These are phyloP conservation scores for Suillus occidentalis DNA, from an alignment of 768 basidiomycete genomes.

Conservation along the genomic window DNA sequence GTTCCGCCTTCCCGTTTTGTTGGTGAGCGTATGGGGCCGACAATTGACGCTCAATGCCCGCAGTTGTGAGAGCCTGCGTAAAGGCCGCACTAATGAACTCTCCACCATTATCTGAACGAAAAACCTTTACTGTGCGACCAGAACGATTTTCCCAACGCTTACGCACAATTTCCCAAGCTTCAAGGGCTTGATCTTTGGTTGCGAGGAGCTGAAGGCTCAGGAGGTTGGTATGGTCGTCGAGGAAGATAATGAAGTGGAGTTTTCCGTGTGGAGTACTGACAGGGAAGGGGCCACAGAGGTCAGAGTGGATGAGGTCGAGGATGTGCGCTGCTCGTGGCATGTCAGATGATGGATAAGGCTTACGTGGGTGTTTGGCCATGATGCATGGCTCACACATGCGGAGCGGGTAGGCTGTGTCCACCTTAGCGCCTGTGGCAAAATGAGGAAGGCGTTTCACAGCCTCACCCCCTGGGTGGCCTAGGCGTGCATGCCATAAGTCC, in stretches of 20 bases:
- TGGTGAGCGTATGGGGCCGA: no score
- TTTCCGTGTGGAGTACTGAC: neutral
- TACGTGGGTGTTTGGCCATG: neutral
- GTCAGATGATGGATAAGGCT: neutral
- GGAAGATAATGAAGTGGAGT: neutral
- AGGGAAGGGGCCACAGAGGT: neutral
- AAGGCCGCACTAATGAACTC: no score
- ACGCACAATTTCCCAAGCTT: neutral
- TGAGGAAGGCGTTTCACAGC: no score
- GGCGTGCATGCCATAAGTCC: no score
- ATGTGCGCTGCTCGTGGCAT: rapidly evolving
- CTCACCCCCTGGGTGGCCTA: no score
- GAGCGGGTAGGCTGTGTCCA: no score
- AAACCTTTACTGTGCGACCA: neutral
- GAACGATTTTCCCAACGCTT: neutral
- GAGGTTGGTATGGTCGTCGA: neutral
- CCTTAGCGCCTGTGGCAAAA: no score
- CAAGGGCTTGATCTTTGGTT: neutral
- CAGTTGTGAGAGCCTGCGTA: no score
- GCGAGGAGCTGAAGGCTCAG: neutral
- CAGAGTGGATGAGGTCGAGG: neutral
- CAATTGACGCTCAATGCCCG: no score
- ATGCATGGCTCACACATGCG: no score
- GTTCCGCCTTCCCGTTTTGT: no score
- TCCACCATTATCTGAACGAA: neutral